Conservation (phyloP, 179 eudicot genomes). For the Beta lomatogona region DNA sequence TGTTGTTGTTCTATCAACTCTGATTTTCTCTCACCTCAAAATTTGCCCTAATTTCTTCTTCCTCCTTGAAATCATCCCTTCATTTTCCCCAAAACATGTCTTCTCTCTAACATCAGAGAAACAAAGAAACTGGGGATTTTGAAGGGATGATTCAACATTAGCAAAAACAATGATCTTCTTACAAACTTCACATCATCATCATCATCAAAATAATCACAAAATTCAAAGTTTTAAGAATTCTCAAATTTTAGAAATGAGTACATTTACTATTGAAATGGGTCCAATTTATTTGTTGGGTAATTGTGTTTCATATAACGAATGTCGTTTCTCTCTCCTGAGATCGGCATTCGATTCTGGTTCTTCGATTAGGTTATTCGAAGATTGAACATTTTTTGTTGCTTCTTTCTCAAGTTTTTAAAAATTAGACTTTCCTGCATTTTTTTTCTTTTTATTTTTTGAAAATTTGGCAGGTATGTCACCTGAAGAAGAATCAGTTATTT, state of each 20-base stretch:
- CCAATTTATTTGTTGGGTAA: neutral
- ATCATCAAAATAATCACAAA: too few species aligned
- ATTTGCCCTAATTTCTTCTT: neutral
- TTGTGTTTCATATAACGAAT: neutral
- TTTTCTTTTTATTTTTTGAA: slow-evolving; percentile 5
- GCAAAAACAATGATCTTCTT: too few species aligned
- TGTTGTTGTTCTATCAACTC: too few species aligned
- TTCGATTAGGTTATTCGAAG: neutral
- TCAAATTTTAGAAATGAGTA: slow-evolving; percentile 8
- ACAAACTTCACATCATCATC: too few species aligned
- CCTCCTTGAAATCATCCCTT: neutral
- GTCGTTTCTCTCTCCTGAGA: slow-evolving; percentile 23
- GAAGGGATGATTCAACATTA: slow-evolving; percentile 7
- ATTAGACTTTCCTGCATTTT: neutral
- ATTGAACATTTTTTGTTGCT: neutral
- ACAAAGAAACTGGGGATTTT: neutral
- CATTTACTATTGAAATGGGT: neutral
- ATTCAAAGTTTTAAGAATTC: neutral
- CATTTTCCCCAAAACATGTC: neutral
- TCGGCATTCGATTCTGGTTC: slow-evolving; percentile 37
- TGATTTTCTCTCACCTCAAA: too few species aligned
- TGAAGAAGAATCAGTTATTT: slow-evolving; percentile 7
- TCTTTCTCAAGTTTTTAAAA: too few species aligned
- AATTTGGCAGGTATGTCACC: slow-evolving; percentile 31
- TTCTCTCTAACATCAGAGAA: too few species aligned